Base-by-base conservation (phyloP, 164 flowering plant genomes). In the Aristolochia fimbriata region DNA sequence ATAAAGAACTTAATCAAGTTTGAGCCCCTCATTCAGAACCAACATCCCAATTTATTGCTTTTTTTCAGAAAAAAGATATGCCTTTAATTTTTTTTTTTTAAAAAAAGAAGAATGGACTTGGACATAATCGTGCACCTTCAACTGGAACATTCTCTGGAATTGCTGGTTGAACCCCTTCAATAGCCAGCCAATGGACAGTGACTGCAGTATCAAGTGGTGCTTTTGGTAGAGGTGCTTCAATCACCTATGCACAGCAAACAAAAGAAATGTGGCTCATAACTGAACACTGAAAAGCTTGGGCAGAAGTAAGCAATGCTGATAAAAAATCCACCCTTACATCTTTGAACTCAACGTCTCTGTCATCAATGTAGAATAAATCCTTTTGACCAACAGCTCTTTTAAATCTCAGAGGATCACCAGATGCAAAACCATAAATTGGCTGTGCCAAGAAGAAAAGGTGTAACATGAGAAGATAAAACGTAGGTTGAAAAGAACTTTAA, bases 111-210 rank as follows among this genome's bases (percentile, higher is more conserved):
- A n/a, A 37, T 37, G 43, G 43, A 1, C 8, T 37, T 6, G 12
- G 10, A 37, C 23, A 55, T 13, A 58, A 53, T 21, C 23, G 12
- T 17, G 59, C 8, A 88, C 95, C 95, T 83, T 88, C 83, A 16
- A 82, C 69, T 16, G 91, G 83, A 76, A 93, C 89, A 80, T 91
- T 91, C 79, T 91, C 96, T 43, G 99, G 99, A 74, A 91, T 86
- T 15, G 89, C 87, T 68, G 99, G 99, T 68, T 94, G 99, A 50
- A 91, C 91, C 22, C 99, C 97, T 74, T 91, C 97, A 74, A 94
- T 85, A 37, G 99, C 99, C 55, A 94, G 80, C 99, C 99, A 94
- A 66, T 94, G 99, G 68, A 80, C 78, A 47, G 74, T 54, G 64
- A 94, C 72, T 20, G 91, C 71, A 55, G 96, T 76, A 65, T 94